Conservation (phyloP, 1,284 basidiomycete species). For the Ganoderma meredithae region DNA sequence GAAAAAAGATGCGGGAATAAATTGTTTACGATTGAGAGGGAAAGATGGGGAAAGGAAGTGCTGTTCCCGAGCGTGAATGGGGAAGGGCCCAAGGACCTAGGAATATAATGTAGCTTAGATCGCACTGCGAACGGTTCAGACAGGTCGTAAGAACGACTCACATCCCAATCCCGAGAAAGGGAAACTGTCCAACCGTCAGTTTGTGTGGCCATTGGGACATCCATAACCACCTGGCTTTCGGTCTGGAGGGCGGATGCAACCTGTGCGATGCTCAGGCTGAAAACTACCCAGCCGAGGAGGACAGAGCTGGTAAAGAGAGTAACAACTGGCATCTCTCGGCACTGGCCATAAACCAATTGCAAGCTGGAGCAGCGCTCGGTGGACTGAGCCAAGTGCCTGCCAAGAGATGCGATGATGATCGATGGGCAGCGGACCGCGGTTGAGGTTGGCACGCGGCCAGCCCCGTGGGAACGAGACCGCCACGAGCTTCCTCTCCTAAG, state of each 20-base stretch:
- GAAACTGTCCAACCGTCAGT: conserved; percentile 37
- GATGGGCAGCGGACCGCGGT: background rate
- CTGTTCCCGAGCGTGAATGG: conserved; percentile 82
- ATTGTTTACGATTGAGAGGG: conserved; percentile 64
- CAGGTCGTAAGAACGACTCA: conserved; percentile 29
- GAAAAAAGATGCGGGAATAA: background rate
- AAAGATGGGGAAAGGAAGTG: conserved; percentile 78
- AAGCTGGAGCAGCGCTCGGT: background rate
- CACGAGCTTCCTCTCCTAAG: too few relatives aligned
- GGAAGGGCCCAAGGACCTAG: conserved; percentile 81
- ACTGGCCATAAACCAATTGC: background rate
- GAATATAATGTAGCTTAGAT: background rate
- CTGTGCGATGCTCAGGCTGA: background rate
- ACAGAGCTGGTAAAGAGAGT: background rate
- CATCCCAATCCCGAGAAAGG: conserved; percentile 44
- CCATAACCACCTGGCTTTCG: conserved; percentile 20
- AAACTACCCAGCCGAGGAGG: background rate
- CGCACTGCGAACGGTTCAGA: background rate
- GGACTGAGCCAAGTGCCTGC: background rate
- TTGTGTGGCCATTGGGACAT: background rate
- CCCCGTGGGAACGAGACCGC: too few relatives aligned
- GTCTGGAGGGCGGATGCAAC: background rate
- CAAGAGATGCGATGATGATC: background rate
- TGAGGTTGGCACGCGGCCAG: background rate
- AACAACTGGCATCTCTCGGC: background rate